These are phyloP conservation scores for Candida cerambycidarum DNA, from an alignment of 805 yeast genomes.

Conservation along the genomic window DNA sequence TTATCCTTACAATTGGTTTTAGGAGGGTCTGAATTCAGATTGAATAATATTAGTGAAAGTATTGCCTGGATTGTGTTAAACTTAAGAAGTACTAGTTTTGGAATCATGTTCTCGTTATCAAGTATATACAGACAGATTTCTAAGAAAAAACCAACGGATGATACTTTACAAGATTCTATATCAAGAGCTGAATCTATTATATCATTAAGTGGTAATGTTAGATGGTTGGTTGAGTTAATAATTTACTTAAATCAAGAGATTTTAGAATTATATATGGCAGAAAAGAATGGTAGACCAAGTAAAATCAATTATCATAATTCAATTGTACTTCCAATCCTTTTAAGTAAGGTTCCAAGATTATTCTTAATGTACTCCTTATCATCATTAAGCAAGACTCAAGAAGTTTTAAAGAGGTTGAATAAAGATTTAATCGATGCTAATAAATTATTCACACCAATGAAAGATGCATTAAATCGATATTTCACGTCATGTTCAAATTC, in stretches of 20 bases:
- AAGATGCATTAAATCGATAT: constrained; percentile 51
- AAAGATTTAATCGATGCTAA: constrained; percentile 46
- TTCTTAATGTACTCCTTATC: constrained; percentile 65
- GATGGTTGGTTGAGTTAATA: constrained; percentile 84
- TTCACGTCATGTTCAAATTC: constrained; percentile 49
- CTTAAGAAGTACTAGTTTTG: constrained; percentile 68
- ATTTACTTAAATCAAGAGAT: constrained; percentile 73
- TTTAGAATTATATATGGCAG: constrained; percentile 40
- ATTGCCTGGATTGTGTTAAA: constrained; percentile 67
- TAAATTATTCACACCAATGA: constrained; percentile 47
- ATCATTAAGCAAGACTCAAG: constrained; percentile 62
- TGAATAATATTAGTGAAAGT: constrained; percentile 32
- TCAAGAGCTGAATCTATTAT: constrained; percentile 63
- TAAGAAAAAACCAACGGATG: constrained; percentile 54
- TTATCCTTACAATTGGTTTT: constrained; percentile 67
- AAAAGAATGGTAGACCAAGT: constrained; percentile 19
- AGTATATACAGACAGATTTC: constrained; percentile 65
- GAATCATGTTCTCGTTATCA: constrained; percentile 61
- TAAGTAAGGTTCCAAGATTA: constrained; percentile 70
- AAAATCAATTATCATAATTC: constrained; percentile 32
- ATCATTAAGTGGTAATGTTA: constrained; percentile 67
- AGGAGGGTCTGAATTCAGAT: constrained; percentile 40
- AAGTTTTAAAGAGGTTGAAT: constrained; percentile 55
- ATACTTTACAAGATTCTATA: constrained; percentile 52
- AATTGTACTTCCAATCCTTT: constrained; percentile 55